Evolutionary conservation across 1,284 basidiomycete genomes (phyloP), one percentile per base, ranked within the genome.

Genomic region (Sanghuangporus sanghuang): DNA sequence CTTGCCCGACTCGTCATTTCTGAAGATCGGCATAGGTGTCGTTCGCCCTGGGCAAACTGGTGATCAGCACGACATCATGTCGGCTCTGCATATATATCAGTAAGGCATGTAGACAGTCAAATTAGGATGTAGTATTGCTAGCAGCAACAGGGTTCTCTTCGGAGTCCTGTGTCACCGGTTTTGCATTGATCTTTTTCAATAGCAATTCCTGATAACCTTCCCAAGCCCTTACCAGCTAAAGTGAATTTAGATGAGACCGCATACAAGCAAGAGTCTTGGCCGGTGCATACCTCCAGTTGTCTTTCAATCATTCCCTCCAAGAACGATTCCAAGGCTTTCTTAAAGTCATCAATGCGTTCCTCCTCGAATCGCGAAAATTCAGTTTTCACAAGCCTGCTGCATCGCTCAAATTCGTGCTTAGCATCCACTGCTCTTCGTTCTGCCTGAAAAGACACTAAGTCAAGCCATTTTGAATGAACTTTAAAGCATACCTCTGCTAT

Each of bases 341-440:
- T 94, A 73, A 96, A 93, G 71, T 96, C 94, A 54, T 93, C 87
- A 36, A 98, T 85, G 52, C 95, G 85, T 75, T 98, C 96, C 71
- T 88, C 84, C 76, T 99, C 96, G 72, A 99, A 98, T 39, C 95
- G 80, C n/a, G 86, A 87, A 70, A 97, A 88, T 77, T 99, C 97
- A 3, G 83, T 77, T 76, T 98, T 98, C 71, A 95, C 89, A 32
- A 97, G 78, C 68, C 88, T 88, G 35, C 93, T 91, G 6, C 92
- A 89, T 36, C 90, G 84, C 53, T 98, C 95, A 72, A 93, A 99
- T 67, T 97, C 93, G 60, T 87, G 84, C 69, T 91, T 90, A 0
- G 89, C 82, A 57, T 95, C 93, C 54, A 91, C 75, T 3, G 89
- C 87, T 38, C 87, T 85, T 62, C 93, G 81, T 74, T 98, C 95